Base-by-base conservation (phyloP, 2,329 filamentous ascomycete genomes). In the Monilinia aucupariae region DNA sequence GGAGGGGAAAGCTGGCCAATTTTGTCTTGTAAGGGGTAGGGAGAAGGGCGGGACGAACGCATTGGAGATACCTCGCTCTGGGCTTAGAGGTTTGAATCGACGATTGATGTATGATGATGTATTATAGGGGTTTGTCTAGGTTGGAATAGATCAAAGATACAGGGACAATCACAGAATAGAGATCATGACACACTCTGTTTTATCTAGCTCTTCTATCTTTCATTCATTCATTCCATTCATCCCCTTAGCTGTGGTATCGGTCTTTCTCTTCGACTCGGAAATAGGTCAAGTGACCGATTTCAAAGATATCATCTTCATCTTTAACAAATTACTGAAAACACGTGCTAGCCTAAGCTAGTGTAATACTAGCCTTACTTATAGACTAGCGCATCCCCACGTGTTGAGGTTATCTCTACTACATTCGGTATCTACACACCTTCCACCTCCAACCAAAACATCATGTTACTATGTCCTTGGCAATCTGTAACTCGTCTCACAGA, bases 1-100 rank as follows among this genome's bases (percentile, higher is more conserved):
- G 80, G 63, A 82, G 81, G 1, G 89, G 89, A 15, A 86, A 81
- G 73, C 79, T 90, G 56, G 82, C 93, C 34, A 96, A 92, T 76
- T 88, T 92, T 79, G 85, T 94, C 59, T 67, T 85, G 56, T 73
- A 65, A 39, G 20, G 27, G 12, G 1, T 3, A 17, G 27, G 20
- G 4, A 41, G 12, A 30, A n/a, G 17, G 37, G 15, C 13, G 37
- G 15, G 13, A 15, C 15, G 17, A n/a, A 30, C 27, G 27, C 27
- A 30, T 30, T 30, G 22, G 8, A 45, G 32, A 45, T 45, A 32
- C 39, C 53, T 39, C 25, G 17, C 41, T 47, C 41, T 15, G 13
- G 1, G 17, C 25, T 45, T 25, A 9, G 12, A 9, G n/a, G 25
- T 47, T 25, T 45, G 39, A 22, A 20, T 50, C 4, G 27, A 27